A percentile compares a stretch with the other conserved stretches of the same genome.
Conservation (phyloP, 2,329 filamentous ascomycete genomes). For the Pestalotiopsis sp. region DNA sequence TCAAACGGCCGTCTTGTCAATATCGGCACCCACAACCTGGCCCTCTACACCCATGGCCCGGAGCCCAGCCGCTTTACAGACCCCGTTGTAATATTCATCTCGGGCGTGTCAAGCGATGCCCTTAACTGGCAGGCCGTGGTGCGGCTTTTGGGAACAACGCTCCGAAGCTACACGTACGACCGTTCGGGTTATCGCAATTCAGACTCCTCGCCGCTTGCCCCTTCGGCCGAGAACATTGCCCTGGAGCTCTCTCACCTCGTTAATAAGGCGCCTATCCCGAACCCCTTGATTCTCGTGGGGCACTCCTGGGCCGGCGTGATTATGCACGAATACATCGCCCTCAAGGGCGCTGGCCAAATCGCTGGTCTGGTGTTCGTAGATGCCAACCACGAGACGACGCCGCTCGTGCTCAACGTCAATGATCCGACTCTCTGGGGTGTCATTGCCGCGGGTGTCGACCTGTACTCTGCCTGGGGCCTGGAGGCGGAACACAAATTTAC, state of each 20-base stretch:
- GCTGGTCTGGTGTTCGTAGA: slow-evolving; percentile 12
- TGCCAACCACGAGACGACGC: slow-evolving; percentile 16
- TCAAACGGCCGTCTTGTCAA: slow-evolving; percentile 17
- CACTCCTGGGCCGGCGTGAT: slow-evolving; percentile 15
- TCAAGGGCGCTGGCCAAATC: not conserved
- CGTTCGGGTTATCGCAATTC: slow-evolving; percentile 12
- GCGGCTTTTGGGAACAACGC: not conserved
- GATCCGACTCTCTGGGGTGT: slow-evolving; percentile 16
- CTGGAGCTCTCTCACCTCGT: slow-evolving; percentile 10
- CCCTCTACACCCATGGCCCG: slow-evolving; percentile 4
- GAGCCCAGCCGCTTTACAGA: slow-evolving; percentile 2
- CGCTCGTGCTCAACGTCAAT: slow-evolving; percentile 12
- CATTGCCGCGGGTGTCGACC: slow-evolving; percentile 11
- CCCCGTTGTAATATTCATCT: slow-evolving; percentile 12
- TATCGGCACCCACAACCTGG: slow-evolving; percentile 9
- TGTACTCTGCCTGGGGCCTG: slow-evolving; percentile 14
- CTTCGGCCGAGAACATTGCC: slow-evolving; percentile 8
- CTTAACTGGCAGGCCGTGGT: slow-evolving; percentile 15
- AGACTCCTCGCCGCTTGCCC: slow-evolving; percentile 9
- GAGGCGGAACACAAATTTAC: slow-evolving; percentile 13
- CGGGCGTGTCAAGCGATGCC: slow-evolving; percentile 11
- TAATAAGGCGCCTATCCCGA: not conserved
- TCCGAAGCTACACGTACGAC: slow-evolving; percentile 13
- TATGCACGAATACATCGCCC: slow-evolving; percentile 12
- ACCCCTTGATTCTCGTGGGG: slow-evolving; percentile 6